Conservation (phyloP, 2,329 filamentous ascomycete species). For the Nectriaceae sp. region DNA sequence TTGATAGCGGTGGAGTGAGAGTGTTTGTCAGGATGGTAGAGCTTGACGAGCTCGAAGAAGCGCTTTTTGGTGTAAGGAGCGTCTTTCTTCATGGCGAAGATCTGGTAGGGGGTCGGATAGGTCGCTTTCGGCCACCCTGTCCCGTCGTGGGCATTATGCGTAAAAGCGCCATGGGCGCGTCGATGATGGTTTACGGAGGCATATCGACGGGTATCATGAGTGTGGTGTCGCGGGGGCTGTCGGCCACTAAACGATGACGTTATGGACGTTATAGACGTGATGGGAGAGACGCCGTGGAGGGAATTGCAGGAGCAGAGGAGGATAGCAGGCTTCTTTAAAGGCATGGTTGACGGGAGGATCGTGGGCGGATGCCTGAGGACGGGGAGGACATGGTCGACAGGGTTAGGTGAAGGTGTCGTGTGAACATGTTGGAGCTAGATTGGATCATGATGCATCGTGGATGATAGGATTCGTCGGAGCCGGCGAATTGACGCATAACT, state of each 20-base stretch:
- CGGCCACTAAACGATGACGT: slow-evolving; percentile 23
- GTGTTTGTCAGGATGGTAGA: slow-evolving; percentile 86
- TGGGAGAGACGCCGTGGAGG: slow-evolving; percentile 16
- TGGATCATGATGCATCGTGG: too few species aligned
- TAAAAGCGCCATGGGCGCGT: slow-evolving; percentile 1
- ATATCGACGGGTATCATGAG: slow-evolving; percentile 13
- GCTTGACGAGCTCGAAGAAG: slow-evolving; percentile 90
- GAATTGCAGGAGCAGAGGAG: slow-evolving; percentile 22
- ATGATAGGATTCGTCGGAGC: too few species aligned
- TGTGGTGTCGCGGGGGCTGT: slow-evolving; percentile 7
- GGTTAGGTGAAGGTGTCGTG: slow-evolving; percentile 11
- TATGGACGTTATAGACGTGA: slow-evolving; percentile 16
- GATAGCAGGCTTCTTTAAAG: slow-evolving; percentile 20
- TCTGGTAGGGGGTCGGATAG: slow-evolving; percentile 84
- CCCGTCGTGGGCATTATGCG: slow-evolving; percentile 9
- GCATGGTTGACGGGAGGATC: slow-evolving; percentile 18
- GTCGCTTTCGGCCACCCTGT: slow-evolving; percentile 48
- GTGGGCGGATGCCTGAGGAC: slow-evolving; percentile 7
- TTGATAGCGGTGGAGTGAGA: slow-evolving; percentile 28
- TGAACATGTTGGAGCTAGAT: not conserved
- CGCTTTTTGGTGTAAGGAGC: slow-evolving; percentile 78
- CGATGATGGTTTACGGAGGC: slow-evolving; percentile 20
- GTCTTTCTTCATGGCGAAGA: slow-evolving; percentile 63
- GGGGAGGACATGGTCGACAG: slow-evolving; percentile 17
- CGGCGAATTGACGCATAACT: slow-evolving; percentile 17